A percentile compares a stretch with the other conserved stretches of the same genome.
These are phyloP conservation scores for Fusarium udum DNA, from an alignment of 2,329 filamentous ascomycete genomes.

Conservation along the genomic window DNA sequence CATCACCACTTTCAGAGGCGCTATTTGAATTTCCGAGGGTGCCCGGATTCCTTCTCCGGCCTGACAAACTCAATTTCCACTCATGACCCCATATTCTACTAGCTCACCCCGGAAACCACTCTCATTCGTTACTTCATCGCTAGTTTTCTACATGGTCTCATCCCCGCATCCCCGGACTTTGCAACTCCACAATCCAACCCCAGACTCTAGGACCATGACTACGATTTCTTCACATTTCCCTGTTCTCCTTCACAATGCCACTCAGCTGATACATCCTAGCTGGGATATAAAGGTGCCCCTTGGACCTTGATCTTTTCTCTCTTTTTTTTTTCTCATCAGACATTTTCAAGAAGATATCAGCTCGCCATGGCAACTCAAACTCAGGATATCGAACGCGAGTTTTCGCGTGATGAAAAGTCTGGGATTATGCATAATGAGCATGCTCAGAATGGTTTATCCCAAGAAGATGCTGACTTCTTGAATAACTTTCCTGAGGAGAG, in stretches of 20 bases:
- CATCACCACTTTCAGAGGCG: fast-evolving
- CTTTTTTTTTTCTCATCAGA: background rate
- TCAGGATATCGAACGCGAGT: conserved; percentile 39
- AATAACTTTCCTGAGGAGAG: background rate
- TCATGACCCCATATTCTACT: background rate
- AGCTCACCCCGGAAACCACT: background rate
- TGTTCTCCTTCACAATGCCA: background rate
- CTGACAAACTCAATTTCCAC: background rate
- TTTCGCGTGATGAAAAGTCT: conserved; percentile 37
- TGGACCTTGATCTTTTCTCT: background rate
- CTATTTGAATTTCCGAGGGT: background rate
- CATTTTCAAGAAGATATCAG: conserved; percentile 5
- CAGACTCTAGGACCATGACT: conserved; percentile 20
- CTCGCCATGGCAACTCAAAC: conserved; percentile 17
- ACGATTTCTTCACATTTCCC: background rate
- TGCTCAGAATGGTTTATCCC: background rate
- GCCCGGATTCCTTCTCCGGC: background rate
- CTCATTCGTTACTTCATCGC: background rate
- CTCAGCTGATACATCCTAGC: background rate
- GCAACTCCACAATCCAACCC: conserved; percentile 10
- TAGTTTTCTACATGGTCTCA: background rate
- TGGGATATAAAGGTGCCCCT: background rate
- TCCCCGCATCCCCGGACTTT: conserved; percentile 28
- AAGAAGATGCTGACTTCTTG: conserved; percentile 7
- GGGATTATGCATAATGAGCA: conserved; percentile 39